These are phyloP conservation scores for Globisporangium lucens DNA, from an alignment of 352 stramenopile genomes.

Conservation along the genomic window DNA sequence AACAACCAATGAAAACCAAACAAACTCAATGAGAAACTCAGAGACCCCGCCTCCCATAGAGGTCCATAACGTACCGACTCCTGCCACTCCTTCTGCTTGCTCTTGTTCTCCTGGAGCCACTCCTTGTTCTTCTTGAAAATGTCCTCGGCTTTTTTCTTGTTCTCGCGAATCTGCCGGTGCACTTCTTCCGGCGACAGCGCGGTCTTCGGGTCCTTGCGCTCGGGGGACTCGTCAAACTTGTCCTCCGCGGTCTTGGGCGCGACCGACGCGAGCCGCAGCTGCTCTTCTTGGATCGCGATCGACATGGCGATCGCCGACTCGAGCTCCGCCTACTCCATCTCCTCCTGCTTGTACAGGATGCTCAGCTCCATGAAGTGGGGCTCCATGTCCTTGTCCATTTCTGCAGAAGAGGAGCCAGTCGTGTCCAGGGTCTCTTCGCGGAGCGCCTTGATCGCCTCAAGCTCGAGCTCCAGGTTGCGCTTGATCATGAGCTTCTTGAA, in stretches of 20 bases:
- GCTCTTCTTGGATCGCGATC: conserved; percentile 68
- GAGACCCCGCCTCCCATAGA: neutral
- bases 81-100: conserved; percentile 67
- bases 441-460: conserved; percentile 84
- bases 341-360: conserved; percentile 82
- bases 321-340: conserved; percentile 82
- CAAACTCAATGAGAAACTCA: neutral
- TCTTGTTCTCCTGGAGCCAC: conserved; percentile 65
- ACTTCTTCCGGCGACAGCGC: conserved; percentile 47
- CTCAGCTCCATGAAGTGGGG: conserved; percentile 84
- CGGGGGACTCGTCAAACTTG: conserved; percentile 39
- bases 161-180: conserved; percentile 54
- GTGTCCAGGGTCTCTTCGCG: conserved; percentile 45
- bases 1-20: too few relatives aligned
- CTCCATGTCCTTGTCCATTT: conserved; percentile 43
- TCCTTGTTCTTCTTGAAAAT: conserved; percentile 76
- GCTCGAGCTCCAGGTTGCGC: conserved; percentile 88
- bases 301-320: conserved; percentile 77
- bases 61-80: conserved; percentile 18
- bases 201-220: conserved; percentile 23
- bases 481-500: conserved; percentile 94
- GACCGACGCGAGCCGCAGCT: conserved; percentile 51
- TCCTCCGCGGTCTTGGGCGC: conserved; percentile 60
- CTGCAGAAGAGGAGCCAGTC: neutral
- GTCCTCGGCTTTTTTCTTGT: conserved; percentile 68